phyloP scores from a whole-genome alignment of 768 basidiomycete genomes.

The Serpula lacrymans region DNA sequence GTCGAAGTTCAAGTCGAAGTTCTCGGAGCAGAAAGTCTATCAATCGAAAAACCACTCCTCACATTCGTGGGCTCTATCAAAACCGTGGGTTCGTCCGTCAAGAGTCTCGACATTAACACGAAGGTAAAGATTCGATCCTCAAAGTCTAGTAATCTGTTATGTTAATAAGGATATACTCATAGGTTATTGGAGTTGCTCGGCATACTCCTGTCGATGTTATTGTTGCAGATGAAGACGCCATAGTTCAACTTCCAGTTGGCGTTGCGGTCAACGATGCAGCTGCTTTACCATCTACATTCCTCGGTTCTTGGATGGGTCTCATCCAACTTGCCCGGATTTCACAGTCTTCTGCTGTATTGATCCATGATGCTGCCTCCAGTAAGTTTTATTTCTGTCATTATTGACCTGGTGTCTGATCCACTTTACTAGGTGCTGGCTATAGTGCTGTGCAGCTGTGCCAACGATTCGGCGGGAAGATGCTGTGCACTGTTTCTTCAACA shows the following conservation, averaged over 20 bases:
- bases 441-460: constrained; percentile 24
- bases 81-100: not conserved
- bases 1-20: constrained; percentile 4
- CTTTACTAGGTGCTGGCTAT: constrained; percentile 16
- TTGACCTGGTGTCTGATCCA: not conserved
- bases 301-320: constrained; percentile 25
- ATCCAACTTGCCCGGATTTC: constrained; percentile 14
- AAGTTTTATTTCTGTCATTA: not conserved
- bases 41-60: not conserved
- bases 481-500: constrained; percentile 17
- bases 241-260: constrained; percentile 12
- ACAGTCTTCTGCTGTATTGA: constrained; percentile 18
- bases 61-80: not conserved
- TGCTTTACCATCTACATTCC: constrained; percentile 17
- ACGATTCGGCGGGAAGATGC: constrained; percentile 15
- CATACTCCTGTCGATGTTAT: constrained; percentile 1
- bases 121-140: too few relatives aligned
- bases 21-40: not conserved
- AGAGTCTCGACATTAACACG: not conserved
- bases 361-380: constrained; percentile 26
- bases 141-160: too few relatives aligned
- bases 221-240: not conserved
- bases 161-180: not conserved
- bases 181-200: constrained; percentile 2
- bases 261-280: constrained; percentile 16